These are phyloP conservation scores for Lagenaria siceraria DNA, from an alignment of 306 rosid species.

Conservation along the genomic window DNA sequence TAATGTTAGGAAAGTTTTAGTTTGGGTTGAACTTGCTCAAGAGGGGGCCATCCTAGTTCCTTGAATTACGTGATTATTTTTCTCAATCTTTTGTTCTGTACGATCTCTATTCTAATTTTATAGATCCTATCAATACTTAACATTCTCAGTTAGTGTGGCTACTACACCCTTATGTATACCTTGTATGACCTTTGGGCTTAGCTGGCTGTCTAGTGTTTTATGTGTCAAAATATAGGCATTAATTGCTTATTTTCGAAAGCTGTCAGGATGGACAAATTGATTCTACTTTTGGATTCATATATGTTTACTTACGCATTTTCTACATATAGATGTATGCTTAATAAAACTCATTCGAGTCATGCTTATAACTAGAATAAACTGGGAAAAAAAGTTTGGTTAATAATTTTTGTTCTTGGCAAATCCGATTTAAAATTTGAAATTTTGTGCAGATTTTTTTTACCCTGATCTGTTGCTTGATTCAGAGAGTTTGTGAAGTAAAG, in stretches of 20 bases:
- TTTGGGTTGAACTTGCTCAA: neutral
- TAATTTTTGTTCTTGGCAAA: neutral
- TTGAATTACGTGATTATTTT: neutral
- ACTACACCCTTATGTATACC: neutral
- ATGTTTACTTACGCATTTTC: neutral
- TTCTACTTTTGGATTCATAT: neutral
- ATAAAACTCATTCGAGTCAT: neutral
- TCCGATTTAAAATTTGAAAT: neutral
- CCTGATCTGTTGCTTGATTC: neutral
- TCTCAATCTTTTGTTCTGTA: neutral
- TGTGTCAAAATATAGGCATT: neutral
- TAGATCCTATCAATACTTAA: neutral
- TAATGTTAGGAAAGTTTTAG: neutral
- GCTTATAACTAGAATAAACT: neutral
- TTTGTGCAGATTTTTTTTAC: neutral
- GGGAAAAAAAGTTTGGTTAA: neutral
- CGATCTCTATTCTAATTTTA: neutral
- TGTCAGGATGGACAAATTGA: neutral
- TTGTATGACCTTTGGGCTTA: constrained; percentile 1
- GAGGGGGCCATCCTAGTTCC: neutral
- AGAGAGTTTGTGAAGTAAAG: neutral
- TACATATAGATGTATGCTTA: neutral
- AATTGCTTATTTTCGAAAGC: neutral
- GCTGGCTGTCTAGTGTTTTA: neutral
- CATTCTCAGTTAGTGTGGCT: neutral